These are phyloP conservation scores for Echria macrotheca DNA, from an alignment of 495 filamentous ascomycete species.

Conservation along the genomic window DNA sequence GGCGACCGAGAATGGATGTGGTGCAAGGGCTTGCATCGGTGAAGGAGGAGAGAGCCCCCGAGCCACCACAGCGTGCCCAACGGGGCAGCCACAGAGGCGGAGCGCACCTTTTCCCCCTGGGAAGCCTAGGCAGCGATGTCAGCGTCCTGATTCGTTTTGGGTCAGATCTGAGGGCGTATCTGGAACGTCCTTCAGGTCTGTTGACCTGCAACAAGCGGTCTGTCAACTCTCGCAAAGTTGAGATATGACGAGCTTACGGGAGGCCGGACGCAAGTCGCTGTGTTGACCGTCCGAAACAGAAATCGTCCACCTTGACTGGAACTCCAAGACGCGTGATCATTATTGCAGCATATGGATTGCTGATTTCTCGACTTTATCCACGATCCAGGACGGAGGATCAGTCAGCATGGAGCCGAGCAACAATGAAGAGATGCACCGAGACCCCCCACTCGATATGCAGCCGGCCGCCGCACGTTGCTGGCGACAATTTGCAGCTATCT, in stretches of 20 bases:
- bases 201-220: background rate
- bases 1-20: no score
- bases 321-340: constrained; percentile 5
- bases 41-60: no score
- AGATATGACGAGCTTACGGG: background rate
- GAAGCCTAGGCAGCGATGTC: background rate
- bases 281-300: background rate
- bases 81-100: no score
- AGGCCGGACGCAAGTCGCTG: background rate
- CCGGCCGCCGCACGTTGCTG: no score
- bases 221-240: background rate
- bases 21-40: no score
- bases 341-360: constrained; percentile 8
- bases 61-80: no score
- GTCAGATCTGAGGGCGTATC: background rate
- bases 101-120: no score
- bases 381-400: constrained; percentile 1
- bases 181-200: background rate
- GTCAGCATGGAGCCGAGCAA: background rate
- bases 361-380: constrained; percentile 8
- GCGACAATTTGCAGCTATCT: no score
- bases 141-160: background rate
- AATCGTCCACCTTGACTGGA: background rate
- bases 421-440: no score
- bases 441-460: background rate